These are phyloP conservation scores for Heliamphora ciliata DNA, from an alignment of 179 eudicot genomes.

Conservation along the genomic window DNA sequence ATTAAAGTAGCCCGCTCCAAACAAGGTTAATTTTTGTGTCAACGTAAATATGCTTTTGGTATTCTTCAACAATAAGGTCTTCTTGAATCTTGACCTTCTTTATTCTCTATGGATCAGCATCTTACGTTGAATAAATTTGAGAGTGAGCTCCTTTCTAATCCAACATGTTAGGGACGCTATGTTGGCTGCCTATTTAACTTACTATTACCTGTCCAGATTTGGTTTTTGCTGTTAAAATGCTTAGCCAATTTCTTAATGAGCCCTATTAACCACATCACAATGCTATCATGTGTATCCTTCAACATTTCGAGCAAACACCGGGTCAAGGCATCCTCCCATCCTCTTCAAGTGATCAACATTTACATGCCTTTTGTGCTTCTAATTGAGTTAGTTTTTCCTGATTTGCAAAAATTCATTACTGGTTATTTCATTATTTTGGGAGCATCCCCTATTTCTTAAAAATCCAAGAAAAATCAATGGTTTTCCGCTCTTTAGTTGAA, in stretches of 20 bases:
- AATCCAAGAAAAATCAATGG: too few species aligned
- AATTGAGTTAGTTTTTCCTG: too few species aligned
- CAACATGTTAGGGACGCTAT: neutral
- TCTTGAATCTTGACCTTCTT: neutral
- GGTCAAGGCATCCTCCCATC: neutral
- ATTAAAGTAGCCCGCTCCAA: neutral
- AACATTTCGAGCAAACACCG: neutral
- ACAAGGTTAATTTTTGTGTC: neutral
- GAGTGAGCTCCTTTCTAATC: neutral
- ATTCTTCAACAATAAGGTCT: neutral
- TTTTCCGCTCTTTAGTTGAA: too few species aligned
- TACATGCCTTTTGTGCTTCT: too few species aligned
- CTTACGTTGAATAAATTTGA: neutral
- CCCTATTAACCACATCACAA: neutral
- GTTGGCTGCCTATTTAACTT: neutral
- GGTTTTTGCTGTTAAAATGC: neutral
- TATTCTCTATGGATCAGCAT: neutral
- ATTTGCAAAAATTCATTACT: too few species aligned
- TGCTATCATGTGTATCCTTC: neutral
- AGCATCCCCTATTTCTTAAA: too few species aligned
- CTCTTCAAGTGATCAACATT: too few species aligned
- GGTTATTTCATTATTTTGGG: too few species aligned
- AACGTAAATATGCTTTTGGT: neutral
- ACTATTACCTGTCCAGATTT: neutral
- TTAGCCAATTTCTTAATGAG: neutral